A percentile compares a stretch with the other conserved stretches of the same genome.
phyloP scores from a whole-genome alignment of 2,329 filamentous ascomycete species.

The Penicillium psychrosexuale region DNA sequence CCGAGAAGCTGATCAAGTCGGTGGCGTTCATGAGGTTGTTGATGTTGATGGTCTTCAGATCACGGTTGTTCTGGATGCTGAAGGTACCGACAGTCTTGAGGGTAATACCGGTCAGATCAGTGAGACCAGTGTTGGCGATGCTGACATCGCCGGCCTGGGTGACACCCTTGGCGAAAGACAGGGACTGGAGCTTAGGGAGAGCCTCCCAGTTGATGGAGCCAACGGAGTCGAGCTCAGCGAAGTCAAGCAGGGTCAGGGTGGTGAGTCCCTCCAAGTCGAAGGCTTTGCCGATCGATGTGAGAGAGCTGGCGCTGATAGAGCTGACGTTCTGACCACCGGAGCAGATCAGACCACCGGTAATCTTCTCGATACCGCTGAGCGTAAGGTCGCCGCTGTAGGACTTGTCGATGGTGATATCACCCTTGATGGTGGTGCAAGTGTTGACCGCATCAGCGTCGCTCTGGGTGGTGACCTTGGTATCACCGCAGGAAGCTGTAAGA shows the following conservation, averaged over 20 bases:
- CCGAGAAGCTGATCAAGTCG: constrained; percentile 66
- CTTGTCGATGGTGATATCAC: constrained; percentile 63
- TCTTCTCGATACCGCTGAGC: constrained; percentile 59
- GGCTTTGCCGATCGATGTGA: constrained; percentile 64
- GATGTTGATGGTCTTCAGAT: constrained; percentile 67
- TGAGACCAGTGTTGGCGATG: constrained; percentile 84
- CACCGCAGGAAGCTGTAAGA: constrained; percentile 12
- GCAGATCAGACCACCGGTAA: constrained; percentile 56
- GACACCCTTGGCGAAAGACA: constrained; percentile 64
- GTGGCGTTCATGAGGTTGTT: constrained; percentile 76
- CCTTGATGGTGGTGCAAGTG: constrained; percentile 66
- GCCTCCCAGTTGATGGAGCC: constrained; percentile 68
- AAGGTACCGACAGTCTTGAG: constrained; percentile 69
- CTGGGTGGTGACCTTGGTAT: constrained; percentile 55
- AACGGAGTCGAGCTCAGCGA: constrained; percentile 64
- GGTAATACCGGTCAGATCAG: constrained; percentile 75
- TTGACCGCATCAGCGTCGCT: constrained; percentile 61
- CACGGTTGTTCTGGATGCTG: constrained; percentile 86
- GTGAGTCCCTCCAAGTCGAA: constrained; percentile 70
- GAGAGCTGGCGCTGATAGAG: constrained; percentile 58
- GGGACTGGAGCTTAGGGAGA: constrained; percentile 60
- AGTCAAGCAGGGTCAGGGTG: constrained; percentile 63
- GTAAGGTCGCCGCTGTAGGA: constrained; percentile 56
- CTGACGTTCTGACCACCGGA: constrained; percentile 60
- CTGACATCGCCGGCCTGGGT: constrained; percentile 64